Evolutionary conservation across 2,329 filamentous ascomycete genomes (phyloP), one percentile per base, ranked within the genome.

Genomic region (Alternaria sp.): DNA sequence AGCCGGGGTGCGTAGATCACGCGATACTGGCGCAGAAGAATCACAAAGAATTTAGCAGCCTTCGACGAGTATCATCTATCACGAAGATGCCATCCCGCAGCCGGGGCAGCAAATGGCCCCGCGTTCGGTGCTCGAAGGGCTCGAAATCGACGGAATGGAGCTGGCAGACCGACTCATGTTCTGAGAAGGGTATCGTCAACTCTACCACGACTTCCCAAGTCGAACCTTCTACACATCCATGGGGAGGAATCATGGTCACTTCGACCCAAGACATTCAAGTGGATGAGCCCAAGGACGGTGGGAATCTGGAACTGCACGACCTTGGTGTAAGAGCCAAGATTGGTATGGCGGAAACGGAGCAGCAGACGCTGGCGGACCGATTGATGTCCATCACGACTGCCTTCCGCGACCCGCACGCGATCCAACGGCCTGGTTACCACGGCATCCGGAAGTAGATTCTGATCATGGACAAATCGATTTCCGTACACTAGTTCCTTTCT

Each of bases 1-100:
- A 80, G 56, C 72, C 73, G 14, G 77, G 77, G 29, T 81, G 80
- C 39, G 78, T 79, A 1, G 80, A 83, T 61, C 80, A 82, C 54
- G 75, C 75, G 13, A 74, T 80, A 10, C 68, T 83, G 3, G 77
- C 76, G 4, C 77, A 77, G 13, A 76, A 78, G 40, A 81, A 82
- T 48, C 80, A 82, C 56, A 76, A 78, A 39, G 79, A 82, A 31
- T 83, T 83, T 56, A 75, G 74, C 46, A 72, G 77, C 6, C 70
- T 81, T 3, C 69, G 80, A 13, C 60, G 39, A 14, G 34, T 33
- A 8, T 44, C 59, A 10, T 57, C 58, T 4, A 60, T 67, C 0
- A 54, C 52, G 6, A 49, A 57, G 31, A 14, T 51, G 5, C 29
- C 62, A 3, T 46, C 56, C 8, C 40, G 58, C 3, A 37, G 58